Evolutionary conservation across 1,139 yeast genomes (phyloP), one percentile per base, ranked within the genome.

Genomic region (Candida freyschussii): DNA sequence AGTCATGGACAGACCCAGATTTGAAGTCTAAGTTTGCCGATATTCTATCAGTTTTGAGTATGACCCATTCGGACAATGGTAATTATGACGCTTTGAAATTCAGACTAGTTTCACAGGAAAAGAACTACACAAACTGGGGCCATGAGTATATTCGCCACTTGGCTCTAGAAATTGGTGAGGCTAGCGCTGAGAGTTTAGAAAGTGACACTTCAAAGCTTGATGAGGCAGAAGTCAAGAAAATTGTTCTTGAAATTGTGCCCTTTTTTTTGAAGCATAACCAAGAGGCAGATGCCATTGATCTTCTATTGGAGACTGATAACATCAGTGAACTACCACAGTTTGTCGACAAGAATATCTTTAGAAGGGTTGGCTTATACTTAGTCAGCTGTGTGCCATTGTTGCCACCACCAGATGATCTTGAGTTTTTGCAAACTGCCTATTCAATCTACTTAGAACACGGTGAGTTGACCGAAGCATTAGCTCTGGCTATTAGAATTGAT

Each of bases 261-360:
- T 84, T 80, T 53, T 91, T 91, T 63, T 69, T 91, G 49, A 79
- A 84, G 53, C 97, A 91, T 62, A 91, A 93, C 57, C 98, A 96
- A 22, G 98, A 93, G 62, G 96, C 96, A 8, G 99, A 91, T 57
- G 98, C 98, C 1, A 95, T 91, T 19, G 99, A 91, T 62, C 67
- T 91, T 48, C 68, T 93, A 47, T 67, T 87, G 40, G 98, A 91
- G 60, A 75, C 91, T 38, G 98, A 91, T 61, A 69, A 78, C 36
- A 82, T 91, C 50, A 95, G 85, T 52, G 75, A 78, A 54, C 67
- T 93, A 44, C 80, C 93, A 7, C 75, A 78, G 45, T 85, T 73
- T 59, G 95, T 89, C 37, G 98, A 91, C 58, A 81, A 79, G 44
- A 72, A 78, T 54, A 85, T 95, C 6, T 89, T 70, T 56, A 78